phyloP scores from a whole-genome alignment of 352 stramenopile genomes.

The Pythium aphanidermatum region DNA sequence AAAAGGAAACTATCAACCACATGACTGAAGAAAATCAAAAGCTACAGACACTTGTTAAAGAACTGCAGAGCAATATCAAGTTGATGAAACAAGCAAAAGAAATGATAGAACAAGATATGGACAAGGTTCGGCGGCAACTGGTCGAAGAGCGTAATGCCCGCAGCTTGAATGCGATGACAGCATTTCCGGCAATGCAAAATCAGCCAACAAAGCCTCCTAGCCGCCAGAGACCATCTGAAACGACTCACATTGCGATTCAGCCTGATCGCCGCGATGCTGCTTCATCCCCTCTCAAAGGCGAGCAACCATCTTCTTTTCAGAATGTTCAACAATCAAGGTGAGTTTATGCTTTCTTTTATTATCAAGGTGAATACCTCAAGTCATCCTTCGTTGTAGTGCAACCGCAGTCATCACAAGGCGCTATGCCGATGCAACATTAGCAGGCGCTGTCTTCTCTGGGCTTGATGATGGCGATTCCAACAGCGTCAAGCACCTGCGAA shows the following conservation, averaged over 20 bases:
- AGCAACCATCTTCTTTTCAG: constrained; percentile 9
- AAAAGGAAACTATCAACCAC: constrained; percentile 64
- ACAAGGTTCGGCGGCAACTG: constrained; percentile 52
- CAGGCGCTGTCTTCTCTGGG: not conserved
- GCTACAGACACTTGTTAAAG: constrained; percentile 68
- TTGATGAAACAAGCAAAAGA: constrained; percentile 75
- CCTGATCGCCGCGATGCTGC: constrained; percentile 53
- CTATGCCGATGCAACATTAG: constrained; percentile 7
- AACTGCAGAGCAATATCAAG: constrained; percentile 82
- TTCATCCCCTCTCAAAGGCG: constrained; percentile 48
- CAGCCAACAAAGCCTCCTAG: constrained; percentile 3
- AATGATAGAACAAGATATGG: constrained; percentile 53
- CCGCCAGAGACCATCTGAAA: constrained; percentile 4
- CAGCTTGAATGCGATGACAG: constrained; percentile 3
- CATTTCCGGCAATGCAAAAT: not conserved
- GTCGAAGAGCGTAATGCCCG: constrained; percentile 56
- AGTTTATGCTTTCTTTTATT: not conserved
- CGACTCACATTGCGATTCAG: constrained; percentile 7
- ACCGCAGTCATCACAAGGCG: constrained; percentile 13
- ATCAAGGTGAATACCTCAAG: not conserved
- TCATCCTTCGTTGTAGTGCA: constrained; percentile 4
- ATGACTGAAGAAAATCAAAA: constrained; percentile 77
- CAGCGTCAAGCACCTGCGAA: constrained; percentile 55
- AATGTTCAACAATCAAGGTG: constrained; percentile 1
- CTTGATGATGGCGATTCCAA: constrained; percentile 17